Base-by-base conservation (phyloP, 768 basidiomycete species). In the Pleurotus giganteus region DNA sequence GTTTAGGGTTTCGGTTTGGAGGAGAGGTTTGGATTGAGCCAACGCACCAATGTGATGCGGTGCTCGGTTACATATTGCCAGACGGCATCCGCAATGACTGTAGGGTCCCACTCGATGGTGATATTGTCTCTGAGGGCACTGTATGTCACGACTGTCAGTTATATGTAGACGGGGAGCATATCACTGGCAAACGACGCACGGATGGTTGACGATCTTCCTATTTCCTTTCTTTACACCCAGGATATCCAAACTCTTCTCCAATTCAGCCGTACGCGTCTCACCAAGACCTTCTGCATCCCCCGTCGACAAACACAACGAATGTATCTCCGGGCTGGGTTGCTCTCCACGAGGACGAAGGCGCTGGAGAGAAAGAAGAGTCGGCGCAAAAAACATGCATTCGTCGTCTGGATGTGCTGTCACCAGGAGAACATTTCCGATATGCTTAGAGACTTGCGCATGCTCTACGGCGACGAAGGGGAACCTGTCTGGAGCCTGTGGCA, bases 361-460 rank as follows among this genome's bases (percentile, higher is more conserved):
- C 47, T 64, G 47, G 28, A 94, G 74, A 2, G 80, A 76, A 28
- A 86, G 71, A 12, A 96, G 67, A 0, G 91, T 94, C 0, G 94
- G 94, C 3, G 86, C 85, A 67, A 98, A 98, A 77, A 98, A 98
- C 79, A 95, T 82, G 66, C 85, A 86, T 72, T 97, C 94, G 66
- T 98, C 94, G 65, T 97, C 94, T 2, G 94, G 94, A 66, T 98
- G 94, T 24, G 94, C 93, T 0, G 94, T 96, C 42, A 98, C 68
- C 2, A 97, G 67, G 32, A 94, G 49, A 4, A 51, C 34, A 41
- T 41, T 41, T 2, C 49, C 32, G 9, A 23, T 13, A 19, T n/a
- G n/a, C 15, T 34, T 34, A 4, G 28, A 4, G 3, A 7, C 13
- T 3, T 17, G 13, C 2, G 43, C 19, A 7, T 17, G 4, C 15